phyloP scores from a whole-genome alignment of 73 alveolate species.

The Breviolum minutum region DNA sequence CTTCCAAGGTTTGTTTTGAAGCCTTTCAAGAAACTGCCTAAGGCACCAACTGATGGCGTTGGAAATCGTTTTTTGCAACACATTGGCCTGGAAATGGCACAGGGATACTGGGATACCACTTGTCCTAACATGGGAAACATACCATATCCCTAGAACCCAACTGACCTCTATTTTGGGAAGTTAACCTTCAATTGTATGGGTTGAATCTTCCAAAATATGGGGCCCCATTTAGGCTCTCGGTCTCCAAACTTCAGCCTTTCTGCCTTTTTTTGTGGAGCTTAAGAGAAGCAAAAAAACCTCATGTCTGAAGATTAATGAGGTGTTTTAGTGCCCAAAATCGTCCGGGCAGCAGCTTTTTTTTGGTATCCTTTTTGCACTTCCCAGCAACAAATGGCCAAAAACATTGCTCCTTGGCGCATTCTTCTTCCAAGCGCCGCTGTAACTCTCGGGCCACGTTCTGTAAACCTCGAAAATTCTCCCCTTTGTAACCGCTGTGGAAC shows the following conservation, averaged over 20 bases:
- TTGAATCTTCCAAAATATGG: too few species aligned
- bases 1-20: neutral
- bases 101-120: too few species aligned
- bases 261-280: too few species aligned
- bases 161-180: too few species aligned
- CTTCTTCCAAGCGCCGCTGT: slow-evolving; percentile 93
- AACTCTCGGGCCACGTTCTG: slow-evolving; percentile 93
- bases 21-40: neutral
- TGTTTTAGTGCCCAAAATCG: neutral
- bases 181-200: too few species aligned
- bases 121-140: too few species aligned
- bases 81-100: neutral
- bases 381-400: neutral
- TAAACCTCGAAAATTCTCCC: neutral
- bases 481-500: too few species aligned
- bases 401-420: slow-evolving; percentile 78
- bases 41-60: slow-evolving; percentile 52
- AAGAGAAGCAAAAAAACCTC: too few species aligned
- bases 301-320: neutral
- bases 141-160: too few species aligned
- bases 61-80: slow-evolving; percentile 73
- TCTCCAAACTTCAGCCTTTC: too few species aligned
- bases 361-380: neutral
- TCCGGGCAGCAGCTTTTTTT: neutral
- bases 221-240: too few species aligned